Evolutionary conservation across 2,329 filamentous ascomycete species (phyloP), one percentile per base, ranked within the genome.

Genomic region (Hansfordia pulvinata): DNA sequence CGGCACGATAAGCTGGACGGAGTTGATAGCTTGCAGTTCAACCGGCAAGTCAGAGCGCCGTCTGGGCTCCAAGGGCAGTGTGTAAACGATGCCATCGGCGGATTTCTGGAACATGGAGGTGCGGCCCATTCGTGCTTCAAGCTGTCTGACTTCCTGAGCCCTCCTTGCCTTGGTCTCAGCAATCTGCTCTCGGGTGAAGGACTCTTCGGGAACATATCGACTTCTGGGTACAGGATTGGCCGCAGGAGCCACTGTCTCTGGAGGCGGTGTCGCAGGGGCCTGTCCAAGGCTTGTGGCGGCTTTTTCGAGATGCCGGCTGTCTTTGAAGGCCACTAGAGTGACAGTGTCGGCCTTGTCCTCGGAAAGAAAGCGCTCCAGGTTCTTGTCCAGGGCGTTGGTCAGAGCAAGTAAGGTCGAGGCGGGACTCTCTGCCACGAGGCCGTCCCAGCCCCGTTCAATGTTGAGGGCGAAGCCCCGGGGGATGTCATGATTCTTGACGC

Each of bases 61-160:
- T 30, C 63, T 64, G 2, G 78, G 75, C 35, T 81, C 72, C 3
- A 90, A 52, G 0, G 80, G 77, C 9, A 88, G 46, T 2, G 69
- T 76, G 45, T 78, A 88, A 10, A 71, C 64, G 32, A 76, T 60
- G 2, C 77, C 79, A 48, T 86, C 78, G 17, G 64, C 56, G 2
- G 74, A 76, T 35, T 76, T 79, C 17, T 71, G 66, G 43, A 79
- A 90, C 19, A 70, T 50, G 2, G 71, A 62, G 26, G 78, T 46
- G 36, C 76, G 64, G 10, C 76, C 69, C 60, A 90, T 73, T 17
- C 82, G 70, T 16, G 80, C 67, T 52, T 86, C 79, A 1, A 90
- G 62, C 42, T 85, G 80, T 19, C 74, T 68, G 14, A 69, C 68
- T 44, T 88, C 78, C 25, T 64, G 56, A 12, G 72, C 68, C 33